Evolutionary conservation across 306 rosid genomes (phyloP), one percentile per base, ranked within the genome.

Genomic region (Nissolia schottii): DNA sequence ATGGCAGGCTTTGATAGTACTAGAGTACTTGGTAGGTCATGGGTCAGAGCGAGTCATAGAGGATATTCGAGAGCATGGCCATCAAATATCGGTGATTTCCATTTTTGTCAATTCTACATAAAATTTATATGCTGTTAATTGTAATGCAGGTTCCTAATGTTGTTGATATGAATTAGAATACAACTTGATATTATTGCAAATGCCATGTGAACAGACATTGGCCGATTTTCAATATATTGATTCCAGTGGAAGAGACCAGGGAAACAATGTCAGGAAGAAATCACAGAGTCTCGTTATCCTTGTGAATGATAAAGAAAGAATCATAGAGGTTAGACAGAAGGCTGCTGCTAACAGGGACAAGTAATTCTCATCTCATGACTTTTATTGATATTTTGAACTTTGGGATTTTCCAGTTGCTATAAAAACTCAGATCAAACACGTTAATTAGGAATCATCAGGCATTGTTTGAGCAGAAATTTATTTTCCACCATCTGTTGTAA

Each of bases 31-130:
- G 80, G 92, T 92, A 38, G 98, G 84, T 49, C 75, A 92, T 65
- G 98, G 98, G n/a, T 88, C 96, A 16, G 98, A 92, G 76, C 89
- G 88, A 56, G 95, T 89, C 78, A 85, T 92, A 70, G 98, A 92
- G 27, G 98, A 92, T 43, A 88, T 90, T 67, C 83, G 81, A 73
- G 98, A 92, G 78, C 96, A 90, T 70, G 88, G 79, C 16, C 80
- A 92, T 87, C 98, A 89, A 83, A 86, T 92, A 85, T 88, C 92
- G 27, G 98, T 92, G 90, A 76, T 69, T 78, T 56, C 58, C 38
- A 18, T 41, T 67, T 62, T 55, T 60, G 53, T 28, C 13, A 7
- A 14, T 54, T 35, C 28, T 59, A 32, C 35, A 24, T 68, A 29
- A 66, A 49, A 20, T 49, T 66, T 66, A 70, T 43, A 29, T 55